Evolutionary conservation across 2,329 filamentous ascomycete species (phyloP), one percentile per base, ranked within the genome.

Genomic region (Calonectria henricotiae): DNA sequence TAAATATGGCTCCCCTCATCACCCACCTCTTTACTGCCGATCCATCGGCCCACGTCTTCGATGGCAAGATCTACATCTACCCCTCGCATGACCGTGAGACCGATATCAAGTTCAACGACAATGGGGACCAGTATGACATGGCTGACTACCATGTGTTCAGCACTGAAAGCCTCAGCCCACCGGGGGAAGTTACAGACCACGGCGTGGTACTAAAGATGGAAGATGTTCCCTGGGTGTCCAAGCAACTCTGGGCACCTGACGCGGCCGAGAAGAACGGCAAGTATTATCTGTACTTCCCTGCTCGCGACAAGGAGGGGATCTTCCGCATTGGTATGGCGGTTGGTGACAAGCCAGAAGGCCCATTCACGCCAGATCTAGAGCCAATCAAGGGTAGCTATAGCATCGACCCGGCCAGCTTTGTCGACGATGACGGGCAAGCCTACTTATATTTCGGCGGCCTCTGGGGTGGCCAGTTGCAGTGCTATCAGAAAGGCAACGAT

Each of bases 51-150:
- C 93, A 95, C 82, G 92, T 93, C 79, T 95, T 95, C 85, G 90
- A 94, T 72, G 88, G 87, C 80, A 91, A 88, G 74, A 83, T 95
- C 70, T 95, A 94, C 85, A 89, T 95, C 82, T 95, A 95, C 84
- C 93, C 93, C 23, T 95, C 92, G 25, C 93, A 95, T 83, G 93
- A 95, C 82, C 89, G 92, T 74, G 91, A 94, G 81, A 93, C 92
- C 5, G 88, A 90, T 81, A 93, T 94, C 80, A 68, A 88, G 68
- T 91, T 92, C 86, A 95, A 95, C 84, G 93, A 95, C 86, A 94
- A 94, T 86, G 93, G 93, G 79, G 93, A 94, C 83, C 93, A 95
- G 80, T 95, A 94, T 81, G 93, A 94, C 84, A 95, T 95, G 93
- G 87, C 84, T 67, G 93, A 95, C 85, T 95, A 95, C 86, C 93